A percentile compares a stretch with the other conserved stretches of the same genome.
Conservation (phyloP, 1,139 yeast genomes). For the Pichia sp. region DNA sequence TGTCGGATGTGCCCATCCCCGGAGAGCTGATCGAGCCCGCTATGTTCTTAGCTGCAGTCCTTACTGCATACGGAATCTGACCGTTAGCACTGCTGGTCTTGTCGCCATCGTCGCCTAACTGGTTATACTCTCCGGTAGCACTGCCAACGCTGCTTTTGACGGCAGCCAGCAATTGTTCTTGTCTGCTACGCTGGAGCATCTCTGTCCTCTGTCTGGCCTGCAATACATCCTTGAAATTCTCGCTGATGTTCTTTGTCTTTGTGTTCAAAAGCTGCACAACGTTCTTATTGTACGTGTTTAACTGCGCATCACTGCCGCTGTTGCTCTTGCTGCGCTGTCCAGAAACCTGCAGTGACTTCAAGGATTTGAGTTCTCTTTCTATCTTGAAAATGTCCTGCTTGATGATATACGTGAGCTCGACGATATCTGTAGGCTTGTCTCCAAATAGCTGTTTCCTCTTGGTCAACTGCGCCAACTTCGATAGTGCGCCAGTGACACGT, state of each 20-base stretch:
- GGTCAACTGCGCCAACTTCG: slow-evolving; percentile 75
- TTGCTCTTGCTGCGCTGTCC: slow-evolving; percentile 31
- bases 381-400: slow-evolving; percentile 89
- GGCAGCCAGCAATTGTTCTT: slow-evolving; percentile 66
- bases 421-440: slow-evolving; percentile 90
- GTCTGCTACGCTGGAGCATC: slow-evolving; percentile 72
- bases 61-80: slow-evolving; percentile 30
- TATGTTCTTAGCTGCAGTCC: slow-evolving; percentile 12
- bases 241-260: slow-evolving; percentile 86
- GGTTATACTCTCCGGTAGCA: slow-evolving; percentile 1
- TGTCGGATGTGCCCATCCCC: slow-evolving; percentile 23
- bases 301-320: slow-evolving; percentile 47
- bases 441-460: slow-evolving; percentile 90
- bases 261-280: slow-evolving; percentile 84
- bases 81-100: slow-evolving; percentile 4
- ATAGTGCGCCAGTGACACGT: slow-evolving; percentile 78
- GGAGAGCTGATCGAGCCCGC: background rate
- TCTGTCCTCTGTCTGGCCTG: slow-evolving; percentile 86
- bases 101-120: slow-evolving; percentile 4
- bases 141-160: slow-evolving; percentile 19
- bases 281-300: slow-evolving; percentile 72
- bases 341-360: slow-evolving; percentile 46
- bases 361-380: slow-evolving; percentile 67
- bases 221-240: slow-evolving; percentile 83
- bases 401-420: slow-evolving; percentile 86